Evolutionary conservation across 106 monocot genomes (phyloP), one percentile per base, ranked within the genome.

Genomic region (Alisma plantagoaquatica): DNA sequence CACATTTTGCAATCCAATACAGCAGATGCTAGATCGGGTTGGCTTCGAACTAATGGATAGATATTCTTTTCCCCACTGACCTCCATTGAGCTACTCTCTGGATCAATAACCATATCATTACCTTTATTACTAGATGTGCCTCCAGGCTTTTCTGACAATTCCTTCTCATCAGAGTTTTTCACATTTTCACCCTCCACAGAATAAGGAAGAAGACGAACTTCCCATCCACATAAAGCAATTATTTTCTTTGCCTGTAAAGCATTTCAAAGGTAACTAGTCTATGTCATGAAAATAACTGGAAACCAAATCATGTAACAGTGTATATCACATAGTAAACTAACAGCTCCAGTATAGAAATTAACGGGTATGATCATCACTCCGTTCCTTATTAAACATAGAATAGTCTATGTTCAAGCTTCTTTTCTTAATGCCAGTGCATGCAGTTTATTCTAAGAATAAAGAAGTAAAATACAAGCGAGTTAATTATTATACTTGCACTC

Each of bases 161-260:
- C 25, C 29, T 30, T 32, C 35, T 6, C 14, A 38, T 38, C 14
- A 38, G 6, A 14, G 14, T 7, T 14, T 38, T 6, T 31, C n/a
- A 49, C 53, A 23, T 53, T 65, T 29, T 72, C 80, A 64, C 49
- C 46, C 15, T 82, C 78, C 65, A 98, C 75, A 72, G 57, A 44
- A 71, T 98, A 98, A 8, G 96, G 82, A 74, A 98, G 85, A 45
- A 85, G 23, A 1, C 78, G 81, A 29, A 81, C 74, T 68, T 83
- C 90, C 96, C 96, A 98, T 54, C 96, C 96, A 77, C 89, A 98
- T 65, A 98, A 71, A 67, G 72, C 70, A 53, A 79, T 79, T 25
- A 90, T 57, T 52, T 85, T 98, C 31, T 53, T 71, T 33, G 84
- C 84, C 96, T 98, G 76, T 42, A 72, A 52, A 18, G 50, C 6